These are phyloP conservation scores for Ceratobasidium sp. DNA, from an alignment of 1,284 basidiomycete genomes.

Conservation along the genomic window DNA sequence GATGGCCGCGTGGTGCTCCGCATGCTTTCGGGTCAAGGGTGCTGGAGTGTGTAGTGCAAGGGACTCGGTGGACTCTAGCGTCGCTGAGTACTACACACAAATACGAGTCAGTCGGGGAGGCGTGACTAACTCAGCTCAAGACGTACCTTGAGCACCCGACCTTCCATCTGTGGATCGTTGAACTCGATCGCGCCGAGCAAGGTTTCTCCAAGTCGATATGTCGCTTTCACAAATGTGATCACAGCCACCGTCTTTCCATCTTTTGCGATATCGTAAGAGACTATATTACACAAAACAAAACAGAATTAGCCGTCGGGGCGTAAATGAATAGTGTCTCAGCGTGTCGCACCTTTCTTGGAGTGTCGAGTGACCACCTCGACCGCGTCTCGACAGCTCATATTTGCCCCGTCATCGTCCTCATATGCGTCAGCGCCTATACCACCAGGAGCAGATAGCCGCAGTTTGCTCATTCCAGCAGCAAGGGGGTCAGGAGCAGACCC, in stretches of 20 bases:
- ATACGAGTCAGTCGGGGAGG: conserved; percentile 4
- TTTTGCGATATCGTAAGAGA: conserved; percentile 93
- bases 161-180: conserved; percentile 70
- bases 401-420: conserved; percentile 60
- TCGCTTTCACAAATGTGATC: conserved; percentile 90
- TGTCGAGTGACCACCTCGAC: conserved; percentile 92
- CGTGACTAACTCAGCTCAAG: conserved; percentile 15
- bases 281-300: conserved; percentile 59
- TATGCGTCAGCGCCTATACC: neutral
- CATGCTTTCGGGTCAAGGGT: conserved; percentile 75
- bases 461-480: conserved; percentile 17
- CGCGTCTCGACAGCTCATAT: conserved; percentile 85
- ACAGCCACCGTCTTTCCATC: conserved; percentile 89
- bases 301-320: no score
- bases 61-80: conserved; percentile 86
- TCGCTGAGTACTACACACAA: conserved; percentile 76
- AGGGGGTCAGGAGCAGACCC: conserved; percentile 3
- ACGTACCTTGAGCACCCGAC: conserved; percentile 80
- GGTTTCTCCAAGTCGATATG: conserved; percentile 91
- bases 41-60: conserved; percentile 67
- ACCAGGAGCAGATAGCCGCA: neutral
- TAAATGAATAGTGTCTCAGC: conserved; percentile 29
- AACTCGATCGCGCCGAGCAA: conserved; percentile 88
- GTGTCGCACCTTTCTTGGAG: conserved; percentile 81
- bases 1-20: conserved; percentile 84